Conservation (phyloP, 305 asterid genomes). For the Vinca major region DNA sequence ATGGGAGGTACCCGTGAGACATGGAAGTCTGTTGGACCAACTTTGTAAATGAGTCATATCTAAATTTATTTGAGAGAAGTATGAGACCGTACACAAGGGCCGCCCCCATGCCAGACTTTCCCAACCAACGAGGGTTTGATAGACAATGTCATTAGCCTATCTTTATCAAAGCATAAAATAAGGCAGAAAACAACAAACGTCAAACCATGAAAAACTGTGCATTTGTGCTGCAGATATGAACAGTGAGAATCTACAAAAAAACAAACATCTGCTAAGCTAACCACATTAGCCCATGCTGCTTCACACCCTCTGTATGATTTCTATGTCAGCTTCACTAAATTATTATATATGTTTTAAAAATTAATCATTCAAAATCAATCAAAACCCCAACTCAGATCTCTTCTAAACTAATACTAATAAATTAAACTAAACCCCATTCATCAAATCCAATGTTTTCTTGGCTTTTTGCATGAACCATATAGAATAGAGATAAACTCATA, state of each 20-base stretch:
- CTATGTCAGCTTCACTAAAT: constrained; percentile 1
- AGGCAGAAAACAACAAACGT: constrained; percentile 8
- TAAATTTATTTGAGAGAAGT: too few species aligned
- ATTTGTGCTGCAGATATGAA: not conserved
- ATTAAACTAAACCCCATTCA: not conserved
- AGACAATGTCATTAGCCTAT: not conserved
- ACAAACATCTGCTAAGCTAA: not conserved
- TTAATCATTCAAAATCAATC: not conserved
- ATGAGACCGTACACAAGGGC: too few species aligned
- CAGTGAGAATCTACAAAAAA: constrained; percentile 24
- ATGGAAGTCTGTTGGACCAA: too few species aligned
- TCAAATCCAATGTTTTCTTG: constrained; percentile 7
- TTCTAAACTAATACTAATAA: too few species aligned
- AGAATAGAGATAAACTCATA: constrained; percentile 15
- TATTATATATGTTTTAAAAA: not conserved
- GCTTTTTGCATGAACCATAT: constrained; percentile 15
- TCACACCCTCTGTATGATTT: not conserved
- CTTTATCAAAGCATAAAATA: constrained; percentile 15
- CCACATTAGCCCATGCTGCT: constrained; percentile 18
- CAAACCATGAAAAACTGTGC: constrained; percentile 5
- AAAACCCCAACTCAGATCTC: constrained; percentile 12
- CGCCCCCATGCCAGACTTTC: too few species aligned
- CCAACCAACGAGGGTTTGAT: not conserved
- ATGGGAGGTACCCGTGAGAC: too few species aligned
- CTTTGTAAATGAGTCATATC: too few species aligned